Evolutionary conservation across 2,329 filamentous ascomycete genomes (phyloP), one percentile per base, ranked within the genome.

Genomic region (Microcera coccophila): DNA sequence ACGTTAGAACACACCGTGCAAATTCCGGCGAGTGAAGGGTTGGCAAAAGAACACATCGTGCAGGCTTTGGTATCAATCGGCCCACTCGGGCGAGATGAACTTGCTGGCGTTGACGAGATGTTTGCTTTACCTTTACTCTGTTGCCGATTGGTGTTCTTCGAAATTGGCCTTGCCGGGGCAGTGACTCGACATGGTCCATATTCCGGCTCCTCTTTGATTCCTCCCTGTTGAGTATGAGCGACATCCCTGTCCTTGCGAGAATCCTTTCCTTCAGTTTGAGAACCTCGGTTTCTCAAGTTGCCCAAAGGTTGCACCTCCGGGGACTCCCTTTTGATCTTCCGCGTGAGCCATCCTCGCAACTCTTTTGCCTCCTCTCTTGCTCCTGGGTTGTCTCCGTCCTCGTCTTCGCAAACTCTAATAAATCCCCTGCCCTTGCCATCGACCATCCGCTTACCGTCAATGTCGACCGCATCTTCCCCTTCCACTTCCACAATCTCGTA

Each of bases 321-420:
- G 0, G 52, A 43, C 32, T 60, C 58, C 17, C 38, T 45, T 26
- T 60, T 63, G 18, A 59, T 45, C 32, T 46, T 41, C 20, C 52
- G 7, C 15, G 12, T 46, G 18, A 68, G 60, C 38, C 67, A 57
- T 15, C 69, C 70, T 39, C 75, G 74, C 39, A 93, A 68, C 62
- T 94, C 87, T 12, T 74, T 71, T 54, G 88, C 68, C 63, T 94
- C 66, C 15, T 58, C 58, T 18, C 41, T 57, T 4, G 62, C 66
- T 5, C 52, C 60, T 3, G 55, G 49, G 35, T 84, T 80, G 28
- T 77, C 73, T 3, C 56, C 57, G 28, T 71, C 41, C 72, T 88
- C 84, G 34, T 85, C 84, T 48, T 83, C 84, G 59, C 88, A 93
- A 1, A 93, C 80, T 54, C 79, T 85, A 47, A 91, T 69, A 73